Base-by-base conservation (phyloP, 352 stramenopile genomes). In the Pythium phragmiticola region DNA sequence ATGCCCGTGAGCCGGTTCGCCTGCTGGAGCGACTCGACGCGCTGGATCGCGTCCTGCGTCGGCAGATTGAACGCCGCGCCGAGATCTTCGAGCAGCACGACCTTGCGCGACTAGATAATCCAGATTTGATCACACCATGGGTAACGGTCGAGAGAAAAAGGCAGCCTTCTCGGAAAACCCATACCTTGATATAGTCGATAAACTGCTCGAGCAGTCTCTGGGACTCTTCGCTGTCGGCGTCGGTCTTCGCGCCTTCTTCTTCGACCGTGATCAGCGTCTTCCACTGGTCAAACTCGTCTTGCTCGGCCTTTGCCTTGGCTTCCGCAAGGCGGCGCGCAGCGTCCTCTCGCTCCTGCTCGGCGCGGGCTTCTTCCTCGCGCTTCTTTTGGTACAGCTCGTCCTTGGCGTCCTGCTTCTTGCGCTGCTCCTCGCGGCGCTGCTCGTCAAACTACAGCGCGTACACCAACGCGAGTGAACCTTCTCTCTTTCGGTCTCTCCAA, bases 231-330 rank as follows among this genome's bases (percentile, higher is more conserved):
- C 73, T 82, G 49, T 87, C 77, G n/a, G 77, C 74, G 1, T 70
- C 61, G 6, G 77, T 28, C 56, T 87, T 87, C 0, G 77, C 69
- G 28, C 84, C 82, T 51, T 86, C 59, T 33, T 89, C 82, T 46
- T 90, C 82, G 41, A 93, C 75, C 16, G 79, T 73, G 55, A 93
- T 90, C 72, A 88, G 81, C 47, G 78, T 69, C 53, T 90, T 90
- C 84, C 82, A 93, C 52, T 88, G 71, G 52, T 89, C 79, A 51
- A 89, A 90, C 59, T 93, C 80, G 33, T 87, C 74, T 49, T 89
- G 80, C 39, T 88, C 84, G 33, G 87, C 73, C n/a, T 76, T 74
- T 34, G 71, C 80, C 50, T 84, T 83, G 33, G 81, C 80, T 55
- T 84, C 76, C 23, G 73, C 64, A 33, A 77, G 33, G 7, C 70